A percentile compares a stretch with the other conserved stretches of the same genome.
phyloP scores from a whole-genome alignment of 768 basidiomycete species.

The Dentipellis fragilis region DNA sequence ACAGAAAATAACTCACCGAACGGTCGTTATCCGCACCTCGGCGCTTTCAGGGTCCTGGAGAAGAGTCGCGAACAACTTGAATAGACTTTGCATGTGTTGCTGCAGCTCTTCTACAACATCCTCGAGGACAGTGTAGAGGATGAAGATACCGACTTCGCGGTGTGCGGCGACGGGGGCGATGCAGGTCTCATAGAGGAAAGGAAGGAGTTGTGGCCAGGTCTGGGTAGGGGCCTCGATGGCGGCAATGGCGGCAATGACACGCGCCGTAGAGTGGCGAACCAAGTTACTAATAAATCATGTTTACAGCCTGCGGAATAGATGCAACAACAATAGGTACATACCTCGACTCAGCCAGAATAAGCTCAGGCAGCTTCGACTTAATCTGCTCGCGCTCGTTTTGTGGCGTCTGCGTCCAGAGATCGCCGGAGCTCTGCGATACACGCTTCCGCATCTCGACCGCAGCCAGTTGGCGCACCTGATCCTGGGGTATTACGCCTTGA shows the following conservation, averaged over 20 bases:
- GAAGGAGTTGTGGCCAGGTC: conserved; percentile 81
- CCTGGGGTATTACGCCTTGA: not conserved
- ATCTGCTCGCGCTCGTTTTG: conserved; percentile 68
- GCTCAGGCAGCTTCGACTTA: conserved; percentile 71
- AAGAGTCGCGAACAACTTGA: conserved; percentile 67
- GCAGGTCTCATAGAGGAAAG: conserved; percentile 76
- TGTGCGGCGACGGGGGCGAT: conserved; percentile 57
- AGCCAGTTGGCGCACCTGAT: conserved; percentile 89
- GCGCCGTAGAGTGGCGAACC: conserved; percentile 87
- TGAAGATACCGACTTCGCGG: conserved; percentile 87
- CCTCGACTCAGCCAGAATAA: conserved; percentile 73
- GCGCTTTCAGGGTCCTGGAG: conserved; percentile 77
- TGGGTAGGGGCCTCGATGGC: conserved; percentile 72
- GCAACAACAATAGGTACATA: conserved; percentile 25
- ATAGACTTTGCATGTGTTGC: conserved; percentile 60
- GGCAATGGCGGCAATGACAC: conserved; percentile 89
- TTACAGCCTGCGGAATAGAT: no score
- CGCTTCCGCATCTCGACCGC: conserved; percentile 96
- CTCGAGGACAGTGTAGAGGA: conserved; percentile 86
- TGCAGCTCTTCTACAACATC: conserved; percentile 86
- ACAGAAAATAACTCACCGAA: conserved; percentile 38
- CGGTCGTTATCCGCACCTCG: conserved; percentile 85
- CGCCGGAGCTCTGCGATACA: conserved; percentile 66
- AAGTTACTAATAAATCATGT: conserved; percentile 47
- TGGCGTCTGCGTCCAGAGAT: conserved; percentile 68